These are phyloP conservation scores for Ascochyta viciae-villosae DNA, from an alignment of 2,329 filamentous ascomycete genomes.

Conservation along the genomic window DNA sequence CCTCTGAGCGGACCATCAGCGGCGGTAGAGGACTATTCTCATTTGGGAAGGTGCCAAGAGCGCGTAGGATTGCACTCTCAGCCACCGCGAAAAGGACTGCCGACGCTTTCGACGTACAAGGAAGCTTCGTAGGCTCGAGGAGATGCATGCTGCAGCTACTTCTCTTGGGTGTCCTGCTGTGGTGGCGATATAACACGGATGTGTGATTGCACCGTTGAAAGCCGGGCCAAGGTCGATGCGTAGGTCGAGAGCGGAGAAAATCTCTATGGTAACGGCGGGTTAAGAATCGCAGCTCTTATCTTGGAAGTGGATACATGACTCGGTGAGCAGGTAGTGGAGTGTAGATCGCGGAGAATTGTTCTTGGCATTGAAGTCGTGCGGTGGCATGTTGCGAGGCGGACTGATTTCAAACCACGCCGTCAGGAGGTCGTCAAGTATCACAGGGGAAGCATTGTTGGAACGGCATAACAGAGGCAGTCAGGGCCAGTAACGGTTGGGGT, in stretches of 20 bases:
- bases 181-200: neutral
- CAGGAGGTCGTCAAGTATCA: neutral
- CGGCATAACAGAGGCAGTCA: no score
- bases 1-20: conserved; percentile 4
- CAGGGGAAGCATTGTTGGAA: no score
- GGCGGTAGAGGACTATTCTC: neutral
- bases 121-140: neutral
- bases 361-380: conserved; percentile 3
- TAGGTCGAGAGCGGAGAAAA: neutral
- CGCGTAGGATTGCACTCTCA: conserved; percentile 7
- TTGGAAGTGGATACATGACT: conserved; percentile 7
- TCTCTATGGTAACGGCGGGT: neutral
- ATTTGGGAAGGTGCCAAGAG: conserved; percentile 33
- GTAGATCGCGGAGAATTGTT: conserved; percentile 6
- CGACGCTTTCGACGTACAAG: conserved; percentile 6
- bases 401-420: neutral
- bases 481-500: no score
- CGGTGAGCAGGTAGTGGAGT: conserved; percentile 8
- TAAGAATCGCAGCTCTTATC: conserved; percentile 8
- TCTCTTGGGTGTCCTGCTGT: neutral
- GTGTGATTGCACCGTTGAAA: neutral
- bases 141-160: neutral
- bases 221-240: neutral
- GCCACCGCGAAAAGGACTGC: conserved; percentile 14
- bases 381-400: conserved; percentile 3